Evolutionary conservation across 805 yeast genomes (phyloP), one percentile per base, ranked within the genome.

Genomic region (Ogataea degrootiae): DNA sequence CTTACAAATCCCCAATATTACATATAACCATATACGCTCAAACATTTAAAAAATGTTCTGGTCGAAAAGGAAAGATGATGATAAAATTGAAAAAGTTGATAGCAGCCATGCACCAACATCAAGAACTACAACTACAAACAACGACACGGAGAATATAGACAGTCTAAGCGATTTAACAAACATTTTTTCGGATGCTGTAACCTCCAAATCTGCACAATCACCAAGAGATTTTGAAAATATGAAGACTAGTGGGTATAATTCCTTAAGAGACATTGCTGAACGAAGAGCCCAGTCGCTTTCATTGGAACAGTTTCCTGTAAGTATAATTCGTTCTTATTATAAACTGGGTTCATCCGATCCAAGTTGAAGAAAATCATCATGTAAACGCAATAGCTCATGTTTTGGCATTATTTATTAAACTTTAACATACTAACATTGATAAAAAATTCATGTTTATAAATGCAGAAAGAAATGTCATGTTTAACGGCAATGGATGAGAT

Each of bases 401-500:
- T 9, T 26, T 9, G 31, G 31, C 5, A 11, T 9, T 7, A 6
- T 26, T 34, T 22, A n/a, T 9, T 15, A 23, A 33, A 19, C 31
- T 19, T 35, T 34, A 15, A 21, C 16, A 12, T 17, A 16, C 41
- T 16, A 14, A 31, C 31, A 40, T 26, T 35, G 40, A 43, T 43
- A 47, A 47, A 56, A 45, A 43, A 44, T 43, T n/a, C 31, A 38
- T 26, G 21, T 26, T 31, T 11, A 21, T 19, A 37, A 5, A 8
- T 31, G 17, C 39, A 65, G 66, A 64, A 57, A 48, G 71, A 67
- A 45, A 59, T 85, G 90, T 76, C 79, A 43, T 85, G 92, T 60
- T 72, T 83, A 45, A 88, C 92, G 39, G 94, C 94, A 1, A 83
- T 91, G 66, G 96, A 91, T 65, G 96, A 89, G 60, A 71, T 91